These are phyloP conservation scores for Penicillium dipodomyicola DNA, from an alignment of 495 filamentous ascomycete species.

Conservation along the genomic window DNA sequence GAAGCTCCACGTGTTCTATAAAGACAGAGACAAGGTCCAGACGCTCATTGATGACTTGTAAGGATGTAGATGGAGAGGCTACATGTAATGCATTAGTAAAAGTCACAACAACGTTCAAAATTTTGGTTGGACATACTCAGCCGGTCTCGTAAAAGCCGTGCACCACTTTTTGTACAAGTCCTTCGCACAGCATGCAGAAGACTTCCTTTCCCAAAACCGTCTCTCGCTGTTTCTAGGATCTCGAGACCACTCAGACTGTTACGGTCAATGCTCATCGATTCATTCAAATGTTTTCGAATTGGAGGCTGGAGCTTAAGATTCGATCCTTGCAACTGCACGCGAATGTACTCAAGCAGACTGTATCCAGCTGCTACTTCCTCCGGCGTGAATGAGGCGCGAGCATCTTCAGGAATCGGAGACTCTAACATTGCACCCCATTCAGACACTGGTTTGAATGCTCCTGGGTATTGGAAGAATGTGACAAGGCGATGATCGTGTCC, in stretches of 20 bases:
- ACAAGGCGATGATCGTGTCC: conserved; percentile 47
- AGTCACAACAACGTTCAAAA: not conserved
- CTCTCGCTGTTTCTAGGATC: conserved; percentile 78
- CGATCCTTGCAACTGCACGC: conserved; percentile 69
- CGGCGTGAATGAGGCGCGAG: conserved; percentile 40
- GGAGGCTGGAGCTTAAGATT: conserved; percentile 85
- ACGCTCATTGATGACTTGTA: conserved; percentile 72
- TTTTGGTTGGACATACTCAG: conserved; percentile 54
- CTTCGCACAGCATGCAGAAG: conserved; percentile 82
- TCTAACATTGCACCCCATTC: conserved; percentile 79
- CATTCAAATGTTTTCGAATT: conserved; percentile 61
- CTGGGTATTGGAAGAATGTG: conserved; percentile 40
- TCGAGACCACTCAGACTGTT: conserved; percentile 87
- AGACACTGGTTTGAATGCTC: conserved; percentile 43
- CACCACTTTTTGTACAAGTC: conserved; percentile 87
- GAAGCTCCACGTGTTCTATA: conserved; percentile 57
- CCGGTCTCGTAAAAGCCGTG: conserved; percentile 75
- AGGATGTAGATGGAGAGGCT: conserved; percentile 80
- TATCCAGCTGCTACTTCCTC: conserved; percentile 63
- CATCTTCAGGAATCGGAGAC: conserved; percentile 47
- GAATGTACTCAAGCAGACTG: conserved; percentile 78
- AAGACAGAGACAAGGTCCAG: conserved; percentile 80
- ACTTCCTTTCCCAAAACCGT: conserved; percentile 72
- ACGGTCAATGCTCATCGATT: conserved; percentile 87
- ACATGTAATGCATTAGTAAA: conserved; percentile 13